Base-by-base conservation (phyloP, 768 basidiomycete species). In the Pisolithus marmoratus region DNA sequence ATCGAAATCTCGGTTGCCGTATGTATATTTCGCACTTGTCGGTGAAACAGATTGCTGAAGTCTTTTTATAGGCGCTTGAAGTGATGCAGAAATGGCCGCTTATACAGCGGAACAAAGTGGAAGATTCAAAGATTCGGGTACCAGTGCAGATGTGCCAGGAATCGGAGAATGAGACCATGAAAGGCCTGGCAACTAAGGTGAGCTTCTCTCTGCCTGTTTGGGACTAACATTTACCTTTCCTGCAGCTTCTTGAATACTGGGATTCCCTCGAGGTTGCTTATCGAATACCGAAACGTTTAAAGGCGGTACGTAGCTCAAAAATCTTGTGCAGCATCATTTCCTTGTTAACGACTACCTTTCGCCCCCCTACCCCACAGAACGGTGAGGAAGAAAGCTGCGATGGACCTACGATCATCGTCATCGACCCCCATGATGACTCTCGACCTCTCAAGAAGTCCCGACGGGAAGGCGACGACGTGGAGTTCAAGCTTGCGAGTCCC, bases 21-120 rank as follows among this genome's bases (percentile, higher is more conserved):
- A 54, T 41, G 87, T 72, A 34, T 34, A 12, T 34, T 34, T 24
- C 45, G 24, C 6, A 31, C 11, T 31, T 12, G 23, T 38, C 54
- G 5, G 23, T 51, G 23, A 23, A n/a, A 19, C 34, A n/a, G 14
- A 15, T 38, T 46, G 34, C 43, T 8, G 7, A 17, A 20, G 29
- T 15, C 11, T 49, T 34, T 27, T 37, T 6, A 22, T 58, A 88
- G 86, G 72, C 81, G 5, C 69, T 90, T 51, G 75, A 83, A 58
- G 83, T 81, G 60, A 82, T 90, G 78, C 62, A 69, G 48, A 75
- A 71, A 8, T 98, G 94, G 94, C 90, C 90, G 0, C 70, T 96
- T 34, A 73, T 88, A 46, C 82, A 84, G 40, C 80, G 88, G 50
- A 97, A 96, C 73, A 97, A 97, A 70, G 84, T 98, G 26, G 89